A percentile compares a stretch with the other conserved stretches of the same genome.
Conservation (phyloP, 2,329 filamentous ascomycete species). For the Knoxdaviesia capensis region DNA sequence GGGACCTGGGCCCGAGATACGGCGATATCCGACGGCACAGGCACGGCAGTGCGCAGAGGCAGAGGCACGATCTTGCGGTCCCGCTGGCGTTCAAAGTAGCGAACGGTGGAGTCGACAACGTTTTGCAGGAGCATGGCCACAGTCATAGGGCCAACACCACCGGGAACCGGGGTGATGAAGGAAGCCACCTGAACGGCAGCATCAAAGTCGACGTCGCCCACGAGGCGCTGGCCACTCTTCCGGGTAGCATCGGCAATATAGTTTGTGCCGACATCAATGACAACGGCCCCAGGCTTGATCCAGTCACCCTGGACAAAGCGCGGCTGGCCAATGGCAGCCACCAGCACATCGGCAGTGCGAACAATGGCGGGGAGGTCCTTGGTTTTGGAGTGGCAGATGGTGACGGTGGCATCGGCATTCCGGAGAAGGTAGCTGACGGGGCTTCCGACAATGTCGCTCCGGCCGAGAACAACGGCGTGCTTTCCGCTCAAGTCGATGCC, state of each 20-base stretch:
- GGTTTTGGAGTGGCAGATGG: constrained; percentile 85
- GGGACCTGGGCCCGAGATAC: constrained; percentile 77
- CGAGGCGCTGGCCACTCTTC: constrained; percentile 80
- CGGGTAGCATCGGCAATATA: constrained; percentile 75
- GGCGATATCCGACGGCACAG: constrained; percentile 90
- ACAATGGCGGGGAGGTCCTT: constrained; percentile 51
- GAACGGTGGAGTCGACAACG: constrained; percentile 67
- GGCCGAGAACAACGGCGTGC: constrained; percentile 80
- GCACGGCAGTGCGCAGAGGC: constrained; percentile 57
- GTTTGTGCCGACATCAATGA: constrained; percentile 96
- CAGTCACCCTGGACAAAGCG: constrained; percentile 86
- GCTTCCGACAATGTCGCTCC: constrained; percentile 94
- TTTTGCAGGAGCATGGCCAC: constrained; percentile 97
- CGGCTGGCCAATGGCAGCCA: constrained; percentile 78
- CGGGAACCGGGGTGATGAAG: constrained; percentile 86
- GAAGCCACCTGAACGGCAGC: constrained; percentile 71
- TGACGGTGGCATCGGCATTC: constrained; percentile 92
- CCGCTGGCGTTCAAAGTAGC: constrained; percentile 69
- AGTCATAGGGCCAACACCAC: constrained; percentile 95
- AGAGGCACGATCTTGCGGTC: constrained; percentile 60
- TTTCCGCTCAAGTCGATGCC: constrained; percentile 75
- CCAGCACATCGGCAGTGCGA: constrained; percentile 70
- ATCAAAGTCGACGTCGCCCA: constrained; percentile 88
- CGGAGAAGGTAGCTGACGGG: constrained; percentile 91
- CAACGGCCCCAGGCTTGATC: constrained; percentile 85